Evolutionary conservation across 2,329 filamentous ascomycete genomes (phyloP), one percentile per base, ranked within the genome.

Genomic region (Stachybotrys chlorohalonatus): DNA sequence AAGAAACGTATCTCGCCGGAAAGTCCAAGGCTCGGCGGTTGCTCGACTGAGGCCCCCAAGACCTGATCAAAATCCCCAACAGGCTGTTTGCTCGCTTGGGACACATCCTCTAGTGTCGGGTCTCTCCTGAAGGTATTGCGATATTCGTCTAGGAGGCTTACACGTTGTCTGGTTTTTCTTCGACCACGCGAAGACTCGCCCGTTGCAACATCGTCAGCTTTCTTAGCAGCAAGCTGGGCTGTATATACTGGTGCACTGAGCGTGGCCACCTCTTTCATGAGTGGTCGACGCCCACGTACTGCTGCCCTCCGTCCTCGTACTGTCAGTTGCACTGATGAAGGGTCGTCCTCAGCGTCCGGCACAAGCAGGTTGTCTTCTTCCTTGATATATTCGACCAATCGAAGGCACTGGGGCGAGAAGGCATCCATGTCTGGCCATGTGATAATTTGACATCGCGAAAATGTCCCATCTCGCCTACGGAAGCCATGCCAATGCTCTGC

Each of bases 201-300:
- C 4, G 47, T 46, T 15, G 59, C 54, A 8, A 59, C 57, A 15
- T 59, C 60, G 4, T 57, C 59, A 7, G 61, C 50, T 31, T 66
- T 66, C 56, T 70, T 72, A 9, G 67, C 63, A 11, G 69, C 65
- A 51, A 66, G 55, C 57, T 72, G 70, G 9, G 69, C 68, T n/a
- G 64, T 69, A 62, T 81, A 81, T 31, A 79, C 75, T 3, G 78
- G 78, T 1, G 78, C 78, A 52, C 73, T 70, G 31, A 81, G 62
- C n/a, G 74, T 69, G 42, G 77, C 76, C 16, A 81, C 70, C 52
- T 76, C 74, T 9, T 71, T 63, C 3, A 70, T 68, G 51, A 74
- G 69, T 59, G 65, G 60, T 54, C 73, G 66, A 53, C 73, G 67
- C 49, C 70, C 68, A 9, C 66, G 66, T 9, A 30, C 58, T 58